These are phyloP conservation scores for Pseudocercospora ulei DNA, from an alignment of 2,329 filamentous ascomycete species.

Conservation along the genomic window DNA sequence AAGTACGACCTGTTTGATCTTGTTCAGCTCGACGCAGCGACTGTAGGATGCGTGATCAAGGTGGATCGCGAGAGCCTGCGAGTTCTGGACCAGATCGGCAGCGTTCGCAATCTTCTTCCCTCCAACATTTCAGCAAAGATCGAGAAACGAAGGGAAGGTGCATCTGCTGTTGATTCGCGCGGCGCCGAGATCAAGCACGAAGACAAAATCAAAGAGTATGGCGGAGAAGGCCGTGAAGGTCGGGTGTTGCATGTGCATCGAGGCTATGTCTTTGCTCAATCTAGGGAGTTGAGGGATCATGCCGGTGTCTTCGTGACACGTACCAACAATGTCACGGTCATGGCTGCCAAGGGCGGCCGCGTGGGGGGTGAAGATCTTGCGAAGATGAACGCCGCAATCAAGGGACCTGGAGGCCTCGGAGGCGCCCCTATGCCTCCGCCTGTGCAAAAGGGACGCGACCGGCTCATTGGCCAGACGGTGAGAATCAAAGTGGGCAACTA, in stretches of 20 bases:
- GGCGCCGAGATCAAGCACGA: constrained; percentile 86
- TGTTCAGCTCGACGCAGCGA: constrained; percentile 84
- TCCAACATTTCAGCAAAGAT: constrained; percentile 88
- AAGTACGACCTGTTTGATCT: constrained; percentile 89
- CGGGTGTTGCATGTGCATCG: constrained; percentile 90
- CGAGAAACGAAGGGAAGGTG: constrained; percentile 61
- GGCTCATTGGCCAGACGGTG: constrained; percentile 81
- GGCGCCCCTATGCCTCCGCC: constrained; percentile 57
- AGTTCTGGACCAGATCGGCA: constrained; percentile 82
- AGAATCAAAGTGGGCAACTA: constrained; percentile 77
- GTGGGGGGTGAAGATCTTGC: constrained; percentile 59
- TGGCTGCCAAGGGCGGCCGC: constrained; percentile 87
- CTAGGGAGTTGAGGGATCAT: constrained; percentile 73
- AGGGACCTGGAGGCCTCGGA: constrained; percentile 46
- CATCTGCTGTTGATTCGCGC: constrained; percentile 84
- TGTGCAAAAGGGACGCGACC: constrained; percentile 65
- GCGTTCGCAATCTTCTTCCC: constrained; percentile 69
- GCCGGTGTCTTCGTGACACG: constrained; percentile 82
- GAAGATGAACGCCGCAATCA: constrained; percentile 85
- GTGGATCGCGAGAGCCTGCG: constrained; percentile 87
- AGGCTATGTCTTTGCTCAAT: constrained; percentile 84
- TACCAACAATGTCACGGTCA: constrained; percentile 73
- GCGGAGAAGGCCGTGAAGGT: constrained; percentile 74
- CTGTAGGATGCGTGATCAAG: constrained; percentile 86
- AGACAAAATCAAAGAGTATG: constrained; percentile 83